phyloP scores from a whole-genome alignment of 2,329 filamentous ascomycete species.

The Colletotrichum chrysophilum region DNA sequence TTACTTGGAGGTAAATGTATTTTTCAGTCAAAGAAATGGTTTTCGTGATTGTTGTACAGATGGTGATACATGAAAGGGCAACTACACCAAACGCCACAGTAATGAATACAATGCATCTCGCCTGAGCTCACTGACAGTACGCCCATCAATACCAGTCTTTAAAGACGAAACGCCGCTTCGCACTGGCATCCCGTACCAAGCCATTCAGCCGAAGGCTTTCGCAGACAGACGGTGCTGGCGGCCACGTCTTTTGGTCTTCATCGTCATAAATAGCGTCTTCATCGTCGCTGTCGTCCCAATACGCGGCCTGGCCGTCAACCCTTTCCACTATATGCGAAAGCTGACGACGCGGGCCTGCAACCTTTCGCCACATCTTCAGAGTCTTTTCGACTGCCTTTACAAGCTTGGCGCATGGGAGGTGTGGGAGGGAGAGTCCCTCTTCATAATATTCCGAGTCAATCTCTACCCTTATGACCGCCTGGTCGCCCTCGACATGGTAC shows the following conservation, averaged over 20 bases:
- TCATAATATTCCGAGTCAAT: not conserved
- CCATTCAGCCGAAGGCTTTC: not conserved
- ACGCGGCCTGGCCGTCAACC: not conserved
- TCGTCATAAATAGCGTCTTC: not conserved
- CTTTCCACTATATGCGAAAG: not conserved
- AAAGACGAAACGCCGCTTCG: not conserved
- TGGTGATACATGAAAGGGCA: not conserved
- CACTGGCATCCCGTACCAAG: not conserved
- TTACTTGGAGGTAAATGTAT: not conserved
- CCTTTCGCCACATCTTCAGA: not conserved
- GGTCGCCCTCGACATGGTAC: not conserved
- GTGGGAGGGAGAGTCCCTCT: not conserved
- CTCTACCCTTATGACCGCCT: not conserved
- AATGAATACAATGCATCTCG: not conserved
- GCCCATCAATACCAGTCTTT: not conserved
- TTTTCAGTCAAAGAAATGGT: not conserved
- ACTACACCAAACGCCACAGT: not conserved
- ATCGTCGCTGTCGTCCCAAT: not conserved
- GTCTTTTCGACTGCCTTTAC: not conserved
- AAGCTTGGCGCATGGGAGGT: not conserved
- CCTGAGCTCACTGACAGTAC: not conserved
- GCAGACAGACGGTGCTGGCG: not conserved
- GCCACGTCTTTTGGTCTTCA: not conserved
- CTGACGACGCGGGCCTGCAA: not conserved
- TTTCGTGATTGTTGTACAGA: not conserved